Conservation (phyloP, 208 protist species). For the Leptomonas seymouri region DNA sequence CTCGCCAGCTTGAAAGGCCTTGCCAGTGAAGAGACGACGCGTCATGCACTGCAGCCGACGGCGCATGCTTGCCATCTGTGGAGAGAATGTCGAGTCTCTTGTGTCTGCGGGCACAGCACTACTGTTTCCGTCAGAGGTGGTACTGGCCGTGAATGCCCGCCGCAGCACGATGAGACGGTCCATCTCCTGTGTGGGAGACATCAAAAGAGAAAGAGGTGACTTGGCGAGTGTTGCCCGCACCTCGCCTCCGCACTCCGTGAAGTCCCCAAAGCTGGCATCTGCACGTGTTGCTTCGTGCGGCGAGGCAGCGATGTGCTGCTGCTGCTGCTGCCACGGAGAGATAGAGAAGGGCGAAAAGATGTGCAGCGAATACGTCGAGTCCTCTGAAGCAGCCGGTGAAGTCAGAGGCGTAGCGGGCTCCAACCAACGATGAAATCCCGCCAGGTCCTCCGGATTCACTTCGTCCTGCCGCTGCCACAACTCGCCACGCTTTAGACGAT, state of each 20-base stretch:
- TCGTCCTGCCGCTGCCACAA: constrained; percentile 35
- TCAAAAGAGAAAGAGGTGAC: constrained; percentile 19
- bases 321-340: constrained; percentile 9
- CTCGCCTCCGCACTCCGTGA: neutral
- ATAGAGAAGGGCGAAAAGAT: neutral
- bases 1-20: constrained; percentile 73
- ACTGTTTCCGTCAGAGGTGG: neutral
- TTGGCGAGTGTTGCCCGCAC: neutral
- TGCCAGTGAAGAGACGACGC: constrained; percentile 68
- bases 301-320: neutral
- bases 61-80: constrained; percentile 20
- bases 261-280: neutral
- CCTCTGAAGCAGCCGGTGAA: neutral
- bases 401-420: neutral
- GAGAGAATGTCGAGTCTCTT: constrained; percentile 8
- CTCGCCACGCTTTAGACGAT: neutral
- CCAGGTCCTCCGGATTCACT: constrained; percentile 22
- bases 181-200: constrained; percentile 31
- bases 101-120: neutral
- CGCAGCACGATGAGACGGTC: constrained; percentile 38
- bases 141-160: neutral
- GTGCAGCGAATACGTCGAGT: neutral
- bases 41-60: constrained; percentile 50
- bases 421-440: neutral
- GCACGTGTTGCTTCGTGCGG: neutral